A percentile compares a stretch with the other conserved stretches of the same genome.
These are phyloP conservation scores for Botrytis medusae DNA, from an alignment of 2,329 filamentous ascomycete genomes.

Conservation along the genomic window DNA sequence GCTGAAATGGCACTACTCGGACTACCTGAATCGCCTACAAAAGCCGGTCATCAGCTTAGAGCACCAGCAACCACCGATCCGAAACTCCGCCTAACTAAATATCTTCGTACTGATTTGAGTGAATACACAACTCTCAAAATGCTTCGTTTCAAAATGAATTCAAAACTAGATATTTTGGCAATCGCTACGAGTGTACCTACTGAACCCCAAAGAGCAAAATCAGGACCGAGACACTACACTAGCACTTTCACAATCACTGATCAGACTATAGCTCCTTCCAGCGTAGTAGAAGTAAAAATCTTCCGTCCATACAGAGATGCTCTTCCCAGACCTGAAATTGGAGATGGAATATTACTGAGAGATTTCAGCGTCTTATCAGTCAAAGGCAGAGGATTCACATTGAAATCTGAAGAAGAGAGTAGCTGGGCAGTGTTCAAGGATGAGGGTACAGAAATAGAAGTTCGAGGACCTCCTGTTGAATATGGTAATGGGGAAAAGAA, in stretches of 20 bases:
- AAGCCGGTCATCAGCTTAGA: conserved; percentile 28
- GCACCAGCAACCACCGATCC: conserved; percentile 29
- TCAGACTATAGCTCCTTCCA: conserved; percentile 51
- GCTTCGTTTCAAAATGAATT: conserved; percentile 51
- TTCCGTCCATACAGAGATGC: conserved; percentile 59
- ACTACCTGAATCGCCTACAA: conserved; percentile 30
- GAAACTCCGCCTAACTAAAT: conserved; percentile 32
- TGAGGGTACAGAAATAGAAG: conserved; percentile 45
- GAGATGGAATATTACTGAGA: conserved; percentile 59
- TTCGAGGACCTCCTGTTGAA: conserved; percentile 61
- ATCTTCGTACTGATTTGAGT: conserved; percentile 45
- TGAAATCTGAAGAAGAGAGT: conserved; percentile 50
- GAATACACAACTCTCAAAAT: conserved; percentile 54
- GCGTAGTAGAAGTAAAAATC: conserved; percentile 55
- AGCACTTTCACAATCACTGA: conserved; percentile 59
- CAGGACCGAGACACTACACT: conserved; percentile 59
- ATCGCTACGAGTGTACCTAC: conserved; percentile 53
- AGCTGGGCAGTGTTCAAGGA: conserved; percentile 62
- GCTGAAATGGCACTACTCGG: conserved; percentile 36
- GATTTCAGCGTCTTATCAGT: conserved; percentile 56
- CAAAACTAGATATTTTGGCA: conserved; percentile 54
- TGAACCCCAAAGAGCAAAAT: conserved; percentile 54
- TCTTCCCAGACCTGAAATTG: conserved; percentile 54
- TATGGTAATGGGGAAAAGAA: conserved; percentile 50
- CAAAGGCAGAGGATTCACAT: conserved; percentile 55